These are phyloP conservation scores for Skeletonema menzelii DNA, from an alignment of 108 stramenopile species.

Conservation along the genomic window DNA sequence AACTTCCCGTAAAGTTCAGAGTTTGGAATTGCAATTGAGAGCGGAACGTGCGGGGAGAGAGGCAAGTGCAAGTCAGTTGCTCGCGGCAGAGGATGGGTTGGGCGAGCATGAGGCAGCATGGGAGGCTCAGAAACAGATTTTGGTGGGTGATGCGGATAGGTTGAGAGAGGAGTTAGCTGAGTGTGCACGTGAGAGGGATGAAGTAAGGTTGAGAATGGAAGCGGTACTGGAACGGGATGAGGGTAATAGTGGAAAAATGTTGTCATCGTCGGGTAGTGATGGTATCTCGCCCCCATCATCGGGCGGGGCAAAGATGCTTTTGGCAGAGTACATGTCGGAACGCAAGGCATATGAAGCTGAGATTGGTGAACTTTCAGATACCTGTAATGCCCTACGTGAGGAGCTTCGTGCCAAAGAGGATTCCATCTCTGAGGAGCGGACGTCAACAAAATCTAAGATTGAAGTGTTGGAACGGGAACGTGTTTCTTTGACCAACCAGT, in stretches of 20 bases:
- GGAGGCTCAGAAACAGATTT: conserved; percentile 84
- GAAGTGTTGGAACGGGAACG: conserved; percentile 63
- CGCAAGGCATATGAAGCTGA: conserved; percentile 89
- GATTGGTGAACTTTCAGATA: conserved; percentile 62
- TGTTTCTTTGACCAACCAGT: conserved; percentile 32
- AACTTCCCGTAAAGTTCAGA: conserved; percentile 71
- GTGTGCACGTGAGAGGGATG: conserved; percentile 72
- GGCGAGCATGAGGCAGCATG: conserved; percentile 87
- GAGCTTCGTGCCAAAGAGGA: conserved; percentile 70
- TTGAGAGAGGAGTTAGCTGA: conserved; percentile 70
- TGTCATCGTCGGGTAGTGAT: background rate
- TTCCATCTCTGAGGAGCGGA: conserved; percentile 47
- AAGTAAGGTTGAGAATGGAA: conserved; percentile 68
- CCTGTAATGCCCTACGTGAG: conserved; percentile 76
- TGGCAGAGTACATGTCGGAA: conserved; percentile 75
- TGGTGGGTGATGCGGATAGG: conserved; percentile 83
- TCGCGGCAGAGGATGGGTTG: conserved; percentile 79
- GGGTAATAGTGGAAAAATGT: conserved; percentile 12
- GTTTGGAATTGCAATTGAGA: conserved; percentile 77
- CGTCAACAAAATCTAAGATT: conserved; percentile 46
- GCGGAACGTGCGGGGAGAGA: conserved; percentile 85
- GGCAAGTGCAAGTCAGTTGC: conserved; percentile 72
- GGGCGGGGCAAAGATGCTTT: conserved; percentile 36
- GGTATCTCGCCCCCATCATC: conserved; percentile 38
- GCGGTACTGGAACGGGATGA: conserved; percentile 25